phyloP scores from a whole-genome alignment of 2,329 filamentous ascomycete species.

The Conoideocrella luteorostrata region DNA sequence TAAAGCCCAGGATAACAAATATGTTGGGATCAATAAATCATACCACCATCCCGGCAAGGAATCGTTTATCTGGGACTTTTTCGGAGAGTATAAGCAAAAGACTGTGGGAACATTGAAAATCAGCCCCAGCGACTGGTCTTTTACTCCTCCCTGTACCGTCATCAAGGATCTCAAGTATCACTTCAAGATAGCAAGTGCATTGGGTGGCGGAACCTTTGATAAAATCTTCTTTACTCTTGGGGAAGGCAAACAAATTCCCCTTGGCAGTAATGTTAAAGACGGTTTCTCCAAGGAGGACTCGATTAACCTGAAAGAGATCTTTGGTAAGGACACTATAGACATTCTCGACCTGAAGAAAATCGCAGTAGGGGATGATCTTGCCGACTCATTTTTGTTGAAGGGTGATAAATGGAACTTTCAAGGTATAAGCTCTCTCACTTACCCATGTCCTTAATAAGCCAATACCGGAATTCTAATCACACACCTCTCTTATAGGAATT shows the following conservation, averaged over 20 bases:
- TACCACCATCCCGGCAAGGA: neutral
- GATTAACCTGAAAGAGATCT: neutral
- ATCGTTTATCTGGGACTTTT: neutral
- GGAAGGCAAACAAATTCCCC: neutral
- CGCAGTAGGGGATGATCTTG: neutral
- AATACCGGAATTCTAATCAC: too few species aligned
- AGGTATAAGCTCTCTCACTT: neutral
- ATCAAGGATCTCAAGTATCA: neutral
- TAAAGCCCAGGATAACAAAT: neutral
- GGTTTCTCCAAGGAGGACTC: neutral
- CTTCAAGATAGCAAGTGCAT: neutral
- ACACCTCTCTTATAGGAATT: neutral
- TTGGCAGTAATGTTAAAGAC: neutral
- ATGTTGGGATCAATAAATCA: neutral
- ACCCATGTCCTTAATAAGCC: too few species aligned
- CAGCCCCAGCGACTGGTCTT: neutral
- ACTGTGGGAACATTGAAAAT: neutral
- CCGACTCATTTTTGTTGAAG: neutral
- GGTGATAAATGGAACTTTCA: neutral
- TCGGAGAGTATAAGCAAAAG: neutral
- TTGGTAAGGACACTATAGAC: neutral
- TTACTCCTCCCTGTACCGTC: neutral
- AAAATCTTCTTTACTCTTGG: neutral
- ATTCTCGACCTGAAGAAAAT: neutral
- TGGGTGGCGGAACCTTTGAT: neutral